phyloP scores from a whole-genome alignment of 768 basidiomycete species.

The Lentinula raphanica region DNA sequence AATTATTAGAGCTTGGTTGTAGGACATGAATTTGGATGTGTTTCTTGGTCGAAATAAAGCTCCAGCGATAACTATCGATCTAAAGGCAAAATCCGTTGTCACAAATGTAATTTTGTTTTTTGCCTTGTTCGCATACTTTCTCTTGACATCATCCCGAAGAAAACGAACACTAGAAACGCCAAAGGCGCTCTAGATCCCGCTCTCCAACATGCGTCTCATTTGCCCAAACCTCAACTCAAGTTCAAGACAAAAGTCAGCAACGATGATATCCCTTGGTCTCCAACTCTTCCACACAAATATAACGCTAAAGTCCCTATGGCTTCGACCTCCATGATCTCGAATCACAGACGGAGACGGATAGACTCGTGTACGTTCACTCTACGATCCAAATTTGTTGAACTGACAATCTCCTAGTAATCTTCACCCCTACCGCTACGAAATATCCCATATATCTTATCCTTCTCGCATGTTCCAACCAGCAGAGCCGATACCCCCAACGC shows the following conservation, averaged over 20 bases:
- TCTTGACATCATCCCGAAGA: constrained; percentile 23
- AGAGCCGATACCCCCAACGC: constrained; percentile 45
- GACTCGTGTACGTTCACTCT: neutral
- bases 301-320: constrained; percentile 82
- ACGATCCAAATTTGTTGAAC: constrained; percentile 6
- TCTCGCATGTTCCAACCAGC: constrained; percentile 53
- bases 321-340: constrained; percentile 41
- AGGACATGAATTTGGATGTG: constrained; percentile 85
- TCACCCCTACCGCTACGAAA: constrained; percentile 88
- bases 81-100: constrained; percentile 13
- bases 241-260: constrained; percentile 66
- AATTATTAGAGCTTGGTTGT: neutral
- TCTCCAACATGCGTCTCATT: constrained; percentile 67
- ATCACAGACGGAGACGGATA: constrained; percentile 17
- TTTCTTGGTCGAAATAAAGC: constrained; percentile 65
- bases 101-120: constrained; percentile 26
- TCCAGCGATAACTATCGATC: constrained; percentile 55
- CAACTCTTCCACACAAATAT: constrained; percentile 69
- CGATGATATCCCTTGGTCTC: constrained; percentile 57
- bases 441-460: constrained; percentile 68
- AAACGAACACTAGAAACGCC: constrained; percentile 16
- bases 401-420: constrained; percentile 21
- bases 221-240: constrained; percentile 76
- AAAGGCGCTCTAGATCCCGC: constrained; percentile 51
- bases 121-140: neutral